Evolutionary conservation across 768 basidiomycete genomes (phyloP).

Genomic region (Paxillus involutus): DNA sequence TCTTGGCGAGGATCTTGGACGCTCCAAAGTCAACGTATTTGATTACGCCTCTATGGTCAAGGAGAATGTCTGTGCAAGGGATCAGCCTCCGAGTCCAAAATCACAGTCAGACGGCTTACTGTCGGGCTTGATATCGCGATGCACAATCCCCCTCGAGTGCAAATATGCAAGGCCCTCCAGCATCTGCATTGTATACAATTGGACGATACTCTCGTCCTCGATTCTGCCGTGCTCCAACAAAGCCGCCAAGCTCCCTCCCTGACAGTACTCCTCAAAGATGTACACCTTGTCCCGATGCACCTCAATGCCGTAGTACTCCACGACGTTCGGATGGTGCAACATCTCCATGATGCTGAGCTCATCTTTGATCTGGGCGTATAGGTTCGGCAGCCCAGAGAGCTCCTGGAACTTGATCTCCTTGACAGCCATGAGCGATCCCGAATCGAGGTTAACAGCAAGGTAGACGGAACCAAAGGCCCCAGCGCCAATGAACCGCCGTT

Average conservation of each 20-base stretch:
- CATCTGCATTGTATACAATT: slow-evolving; percentile 97
- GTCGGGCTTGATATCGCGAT: slow-evolving; percentile 98
- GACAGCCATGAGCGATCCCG: slow-evolving; percentile 96
- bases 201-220: slow-evolving; percentile 94
- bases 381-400: slow-evolving; percentile 79
- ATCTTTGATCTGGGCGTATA: slow-evolving; percentile 92
- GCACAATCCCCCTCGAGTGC: slow-evolving; percentile 88
- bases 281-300: slow-evolving; percentile 98
- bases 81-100: slow-evolving; percentile 7
- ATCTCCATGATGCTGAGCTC: slow-evolving; percentile 98
- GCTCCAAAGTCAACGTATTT: slow-evolving; percentile 98
- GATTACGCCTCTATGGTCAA: slow-evolving; percentile 87
- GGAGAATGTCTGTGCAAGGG: slow-evolving; percentile 75
- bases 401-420: slow-evolving; percentile 99
- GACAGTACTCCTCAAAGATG: slow-evolving; percentile 98
- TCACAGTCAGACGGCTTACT: slow-evolving; percentile 56
- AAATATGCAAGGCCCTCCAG: slow-evolving; percentile 91
- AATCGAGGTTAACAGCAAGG: slow-evolving; percentile 93
- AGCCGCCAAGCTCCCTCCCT: slow-evolving; percentile 89
- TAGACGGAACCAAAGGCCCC: slow-evolving; percentile 99
- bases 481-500: slow-evolving; percentile 97
- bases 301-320: slow-evolving; percentile 98
- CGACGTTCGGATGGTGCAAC: slow-evolving; percentile 95
- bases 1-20: slow-evolving; percentile 92
- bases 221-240: slow-evolving; percentile 91